Conservation (phyloP, 306 rosid species). For the Lablab purpureus region DNA sequence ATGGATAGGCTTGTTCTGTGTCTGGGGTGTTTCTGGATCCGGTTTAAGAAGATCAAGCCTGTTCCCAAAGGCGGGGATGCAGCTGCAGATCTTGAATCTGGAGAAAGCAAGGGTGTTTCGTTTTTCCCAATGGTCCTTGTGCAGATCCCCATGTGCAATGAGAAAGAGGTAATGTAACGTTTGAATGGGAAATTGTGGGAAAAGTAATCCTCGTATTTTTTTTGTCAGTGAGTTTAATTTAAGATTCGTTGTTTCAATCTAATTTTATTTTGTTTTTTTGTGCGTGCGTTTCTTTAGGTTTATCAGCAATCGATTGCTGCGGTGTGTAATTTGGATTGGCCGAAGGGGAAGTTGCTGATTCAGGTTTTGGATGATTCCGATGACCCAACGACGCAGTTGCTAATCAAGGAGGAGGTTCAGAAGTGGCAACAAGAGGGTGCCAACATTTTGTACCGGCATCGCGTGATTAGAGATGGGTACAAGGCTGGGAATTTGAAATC, state of each 20-base stretch:
- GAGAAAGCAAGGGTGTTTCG: slow-evolving; percentile 70
- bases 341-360: slow-evolving; percentile 73
- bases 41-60: slow-evolving; percentile 77
- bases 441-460: slow-evolving; percentile 80
- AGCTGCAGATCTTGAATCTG: slow-evolving; percentile 72
- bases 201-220: neutral
- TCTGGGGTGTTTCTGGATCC: slow-evolving; percentile 94
- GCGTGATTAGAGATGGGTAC: slow-evolving; percentile 90
- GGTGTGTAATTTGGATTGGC: slow-evolving; percentile 94
- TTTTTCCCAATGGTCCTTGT: slow-evolving; percentile 93
- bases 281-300: slow-evolving; percentile 59
- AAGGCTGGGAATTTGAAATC: slow-evolving; percentile 98
- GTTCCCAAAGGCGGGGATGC: slow-evolving; percentile 58
- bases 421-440: slow-evolving; percentile 93
- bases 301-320: slow-evolving; percentile 95
- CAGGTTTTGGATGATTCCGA: slow-evolving; percentile 97
- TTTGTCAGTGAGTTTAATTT: neutral
- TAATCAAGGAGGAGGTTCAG: slow-evolving; percentile 83
- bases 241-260: slow-evolving; percentile 7
- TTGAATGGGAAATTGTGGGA: neutral
- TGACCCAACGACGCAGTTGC: slow-evolving; percentile 71
- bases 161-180: slow-evolving; percentile 71
- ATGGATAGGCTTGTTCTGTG: slow-evolving; percentile 80
- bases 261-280: neutral
- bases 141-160: slow-evolving; percentile 99